phyloP scores from a whole-genome alignment of 2,329 filamentous ascomycete species.

The Xylaria multiplex region DNA sequence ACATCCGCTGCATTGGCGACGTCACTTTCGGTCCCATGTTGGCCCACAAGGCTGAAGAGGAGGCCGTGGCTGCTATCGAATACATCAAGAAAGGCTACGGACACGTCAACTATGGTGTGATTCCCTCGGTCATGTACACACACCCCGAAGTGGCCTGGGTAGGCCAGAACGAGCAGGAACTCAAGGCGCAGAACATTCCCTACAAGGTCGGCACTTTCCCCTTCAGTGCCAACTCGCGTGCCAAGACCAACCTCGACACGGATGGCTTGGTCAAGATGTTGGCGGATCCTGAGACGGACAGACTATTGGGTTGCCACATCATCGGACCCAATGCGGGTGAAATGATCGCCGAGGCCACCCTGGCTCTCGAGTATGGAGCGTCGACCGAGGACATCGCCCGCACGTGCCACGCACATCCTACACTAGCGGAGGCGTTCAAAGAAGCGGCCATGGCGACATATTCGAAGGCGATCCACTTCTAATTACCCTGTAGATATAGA shows the following conservation, averaged over 20 bases:
- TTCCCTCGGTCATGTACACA: slow-evolving; percentile 99
- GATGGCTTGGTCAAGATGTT: slow-evolving; percentile 98
- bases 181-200: slow-evolving; percentile 88
- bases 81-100: slow-evolving; percentile 98
- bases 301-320: slow-evolving; percentile 95
- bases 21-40: slow-evolving; percentile 98
- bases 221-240: slow-evolving; percentile 97
- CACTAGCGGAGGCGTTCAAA: slow-evolving; percentile 97
- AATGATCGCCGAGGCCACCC: slow-evolving; percentile 98
- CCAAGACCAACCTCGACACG: slow-evolving; percentile 97
- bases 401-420: slow-evolving; percentile 97
- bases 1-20: slow-evolving; percentile 97
- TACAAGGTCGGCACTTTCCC: slow-evolving; percentile 96
- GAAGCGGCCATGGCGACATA: slow-evolving; percentile 99
- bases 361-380: slow-evolving; percentile 96
- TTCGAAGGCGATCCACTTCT: slow-evolving; percentile 95
- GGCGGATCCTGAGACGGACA: slow-evolving; percentile 94
- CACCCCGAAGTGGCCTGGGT: slow-evolving; percentile 99
- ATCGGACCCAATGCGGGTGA: slow-evolving; percentile 95
- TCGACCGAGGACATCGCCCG: slow-evolving; percentile 93
- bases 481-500: slow-evolving; percentile 51
- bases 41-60: slow-evolving; percentile 99
- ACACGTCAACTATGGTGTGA: slow-evolving; percentile 98
- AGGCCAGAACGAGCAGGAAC: slow-evolving; percentile 94
- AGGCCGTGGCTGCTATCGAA: slow-evolving; percentile 92